Percentiles rank a stretch among this genome's conserved stretches.
phyloP scores from a whole-genome alignment of 2,329 filamentous ascomycete species.

The Pseudogymnoascus sp. region DNA sequence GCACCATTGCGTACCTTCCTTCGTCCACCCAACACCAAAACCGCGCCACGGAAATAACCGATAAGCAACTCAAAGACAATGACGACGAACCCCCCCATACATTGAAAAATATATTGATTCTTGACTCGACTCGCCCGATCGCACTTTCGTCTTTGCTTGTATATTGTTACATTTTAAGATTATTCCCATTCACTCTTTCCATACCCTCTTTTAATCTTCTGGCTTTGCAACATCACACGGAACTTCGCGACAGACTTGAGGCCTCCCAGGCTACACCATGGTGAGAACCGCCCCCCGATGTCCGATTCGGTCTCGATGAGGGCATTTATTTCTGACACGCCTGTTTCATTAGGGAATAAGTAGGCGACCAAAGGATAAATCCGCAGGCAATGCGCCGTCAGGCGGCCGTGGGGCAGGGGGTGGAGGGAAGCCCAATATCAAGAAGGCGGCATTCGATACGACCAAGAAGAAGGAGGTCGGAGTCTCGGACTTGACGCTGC shows the following conservation, averaged over 20 bases:
- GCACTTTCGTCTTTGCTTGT: background rate
- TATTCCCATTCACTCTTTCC: slow-evolving; percentile 9
- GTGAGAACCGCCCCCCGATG: background rate
- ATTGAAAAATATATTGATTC: slow-evolving; percentile 9
- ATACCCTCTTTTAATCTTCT: slow-evolving; percentile 6
- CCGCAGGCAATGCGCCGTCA: slow-evolving; percentile 22
- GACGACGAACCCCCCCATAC: slow-evolving; percentile 8
- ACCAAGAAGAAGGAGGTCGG: slow-evolving; percentile 99
- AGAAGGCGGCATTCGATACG: slow-evolving; percentile 92
- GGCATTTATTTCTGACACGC: background rate
- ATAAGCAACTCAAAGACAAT: slow-evolving; percentile 7
- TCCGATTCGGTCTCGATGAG: background rate
- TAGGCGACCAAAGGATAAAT: slow-evolving; percentile 29
- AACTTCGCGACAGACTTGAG: slow-evolving; percentile 6
- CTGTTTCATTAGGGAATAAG: slow-evolving; percentile 27
- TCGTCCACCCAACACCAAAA: background rate
- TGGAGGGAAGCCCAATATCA: slow-evolving; percentile 55
- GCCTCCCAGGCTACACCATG: slow-evolving; percentile 6
- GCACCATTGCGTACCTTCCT: slow-evolving; percentile 7
- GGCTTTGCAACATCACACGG: slow-evolving; percentile 6
- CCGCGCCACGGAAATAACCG: slow-evolving; percentile 8
- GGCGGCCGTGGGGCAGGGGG: slow-evolving; percentile 20
- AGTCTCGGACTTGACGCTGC: slow-evolving; percentile 91
- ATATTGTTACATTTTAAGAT: background rate
- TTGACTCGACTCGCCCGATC: slow-evolving; percentile 3